Evolutionary conservation across 179 eudicot species (phyloP).

Genomic region (Sideroxylon spinosum): DNA sequence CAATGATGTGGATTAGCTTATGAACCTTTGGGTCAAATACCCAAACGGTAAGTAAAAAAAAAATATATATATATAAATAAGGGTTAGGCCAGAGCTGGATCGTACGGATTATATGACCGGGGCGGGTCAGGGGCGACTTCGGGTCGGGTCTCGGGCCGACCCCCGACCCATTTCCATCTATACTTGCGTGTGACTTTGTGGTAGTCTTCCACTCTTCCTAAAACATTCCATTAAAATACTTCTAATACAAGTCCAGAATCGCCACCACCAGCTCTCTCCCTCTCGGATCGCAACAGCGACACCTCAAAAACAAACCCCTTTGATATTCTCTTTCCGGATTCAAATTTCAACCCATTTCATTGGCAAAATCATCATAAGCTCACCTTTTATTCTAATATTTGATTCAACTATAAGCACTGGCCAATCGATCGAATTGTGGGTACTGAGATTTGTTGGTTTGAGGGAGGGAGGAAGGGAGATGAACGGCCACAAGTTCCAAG

Average conservation of each 20-base stretch:
- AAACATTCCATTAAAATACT: neutral
- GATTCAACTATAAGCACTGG: neutral
- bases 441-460: neutral
- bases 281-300: slow-evolving; percentile 7
- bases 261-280: neutral
- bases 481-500: slow-evolving; percentile 15
- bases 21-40: too few species aligned
- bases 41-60: too few species aligned
- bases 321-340: neutral
- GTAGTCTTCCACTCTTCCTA: neutral
- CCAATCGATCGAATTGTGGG: neutral
- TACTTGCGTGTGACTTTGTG: too few species aligned
- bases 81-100: too few species aligned
- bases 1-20: too few species aligned
- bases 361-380: neutral
- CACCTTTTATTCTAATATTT: neutral
- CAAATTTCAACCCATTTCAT: neutral
- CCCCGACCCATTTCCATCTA: too few species aligned
- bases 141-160: too few species aligned
- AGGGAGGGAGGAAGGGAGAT: neutral
- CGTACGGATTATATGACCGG: too few species aligned
- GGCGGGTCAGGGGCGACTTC: too few species aligned
- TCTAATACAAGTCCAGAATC: neutral
- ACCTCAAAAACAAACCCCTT: neutral
- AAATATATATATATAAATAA: too few species aligned